Conservation (phyloP, 177 flowering plant genomes). For the Vitis hybrid region DNA sequence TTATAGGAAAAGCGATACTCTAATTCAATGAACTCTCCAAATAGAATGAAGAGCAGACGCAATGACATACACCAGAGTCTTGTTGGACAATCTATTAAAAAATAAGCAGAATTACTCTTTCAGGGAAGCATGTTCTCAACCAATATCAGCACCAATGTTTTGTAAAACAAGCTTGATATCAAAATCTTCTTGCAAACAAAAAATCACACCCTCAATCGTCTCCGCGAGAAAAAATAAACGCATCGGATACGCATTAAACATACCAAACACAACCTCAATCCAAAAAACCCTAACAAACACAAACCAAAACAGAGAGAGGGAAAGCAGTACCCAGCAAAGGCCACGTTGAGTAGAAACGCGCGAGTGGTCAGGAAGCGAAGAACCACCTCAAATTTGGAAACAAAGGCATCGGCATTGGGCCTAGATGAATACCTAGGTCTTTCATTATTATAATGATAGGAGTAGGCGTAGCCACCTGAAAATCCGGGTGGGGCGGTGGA, state of each 20-base stretch:
- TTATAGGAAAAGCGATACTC: too few relatives aligned
- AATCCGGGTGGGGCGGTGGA: constrained; percentile 1
- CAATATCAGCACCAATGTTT: too few relatives aligned
- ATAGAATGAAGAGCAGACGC: too few relatives aligned
- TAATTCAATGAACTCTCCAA: too few relatives aligned
- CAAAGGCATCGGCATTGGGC: constrained; percentile 6
- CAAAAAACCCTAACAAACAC: not conserved
- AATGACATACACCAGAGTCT: too few relatives aligned
- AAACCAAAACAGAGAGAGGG: not conserved
- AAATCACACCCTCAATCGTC: too few relatives aligned
- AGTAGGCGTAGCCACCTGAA: constrained; percentile 11
- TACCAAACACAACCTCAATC: not conserved
- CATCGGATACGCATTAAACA: not conserved
- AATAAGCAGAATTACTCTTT: too few relatives aligned
- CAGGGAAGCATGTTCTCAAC: too few relatives aligned
- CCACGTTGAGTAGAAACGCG: constrained; percentile 57
- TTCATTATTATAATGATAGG: constrained; percentile 5
- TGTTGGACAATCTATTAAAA: too few relatives aligned
- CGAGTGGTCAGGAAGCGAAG: constrained; percentile 48
- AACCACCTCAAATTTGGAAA: constrained; percentile 27
- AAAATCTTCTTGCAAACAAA: too few relatives aligned
- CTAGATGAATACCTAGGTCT: constrained; percentile 3
- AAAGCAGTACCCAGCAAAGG: constrained; percentile 56
- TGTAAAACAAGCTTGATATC: too few relatives aligned
- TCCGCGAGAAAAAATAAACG: too few relatives aligned